A percentile compares a stretch with the other conserved stretches of the same genome.
Conservation (phyloP, 192 early-diverging fungal species). For the Podila horticola region DNA sequence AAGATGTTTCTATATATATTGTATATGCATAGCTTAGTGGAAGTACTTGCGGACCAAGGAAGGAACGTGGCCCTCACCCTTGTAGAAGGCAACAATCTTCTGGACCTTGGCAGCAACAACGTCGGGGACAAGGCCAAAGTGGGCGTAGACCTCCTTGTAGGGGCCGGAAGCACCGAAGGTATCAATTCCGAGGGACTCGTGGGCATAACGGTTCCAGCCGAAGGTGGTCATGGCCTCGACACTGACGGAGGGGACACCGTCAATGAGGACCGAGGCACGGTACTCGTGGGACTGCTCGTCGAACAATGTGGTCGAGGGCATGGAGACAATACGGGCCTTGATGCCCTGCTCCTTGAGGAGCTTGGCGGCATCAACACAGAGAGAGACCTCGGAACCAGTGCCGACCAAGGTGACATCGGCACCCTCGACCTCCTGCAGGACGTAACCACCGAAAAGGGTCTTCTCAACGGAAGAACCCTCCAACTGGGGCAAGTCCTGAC, state of each 20-base stretch:
- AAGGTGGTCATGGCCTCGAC: constrained; percentile 91
- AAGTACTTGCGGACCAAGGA: constrained; percentile 55
- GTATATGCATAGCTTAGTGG: constrained; percentile 21
- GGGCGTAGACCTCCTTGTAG: constrained; percentile 82
- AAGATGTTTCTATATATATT: background rate
- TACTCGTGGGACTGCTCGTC: constrained; percentile 87
- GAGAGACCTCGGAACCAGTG: constrained; percentile 95
- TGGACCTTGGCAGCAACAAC: constrained; percentile 78
- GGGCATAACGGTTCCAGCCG: constrained; percentile 94
- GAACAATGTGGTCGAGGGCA: constrained; percentile 95
- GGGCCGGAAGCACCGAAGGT: constrained; percentile 92
- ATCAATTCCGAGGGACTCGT: constrained; percentile 88
- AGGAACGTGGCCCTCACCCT: constrained; percentile 60
- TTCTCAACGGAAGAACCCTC: constrained; percentile 86
- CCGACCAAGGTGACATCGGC: constrained; percentile 81
- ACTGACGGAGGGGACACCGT: constrained; percentile 84
- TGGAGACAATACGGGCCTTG: constrained; percentile 88
- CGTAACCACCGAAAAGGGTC: constrained; percentile 87
- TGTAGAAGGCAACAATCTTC: constrained; percentile 84
- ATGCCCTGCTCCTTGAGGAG: constrained; percentile 68
- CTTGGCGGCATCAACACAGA: constrained; percentile 92
- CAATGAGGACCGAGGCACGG: constrained; percentile 80
- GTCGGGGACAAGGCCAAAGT: constrained; percentile 85
- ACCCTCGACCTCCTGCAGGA: constrained; percentile 73
- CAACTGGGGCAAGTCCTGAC: constrained; percentile 96